Evolutionary conservation across 768 basidiomycete genomes (phyloP).

Genomic region (Ramaria sp.): DNA sequence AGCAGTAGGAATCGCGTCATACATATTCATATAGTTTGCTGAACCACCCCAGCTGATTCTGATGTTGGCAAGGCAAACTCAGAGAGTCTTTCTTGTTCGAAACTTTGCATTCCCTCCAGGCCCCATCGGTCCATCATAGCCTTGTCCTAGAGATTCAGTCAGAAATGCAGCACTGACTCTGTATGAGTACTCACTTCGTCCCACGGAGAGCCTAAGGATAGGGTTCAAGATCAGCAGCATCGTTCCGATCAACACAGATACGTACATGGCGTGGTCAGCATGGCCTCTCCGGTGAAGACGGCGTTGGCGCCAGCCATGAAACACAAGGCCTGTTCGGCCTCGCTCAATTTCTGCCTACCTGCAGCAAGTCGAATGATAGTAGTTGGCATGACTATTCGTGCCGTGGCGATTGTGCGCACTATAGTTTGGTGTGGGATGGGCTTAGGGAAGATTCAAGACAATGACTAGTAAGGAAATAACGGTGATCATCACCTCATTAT

Average conservation of each 20-base stretch:
- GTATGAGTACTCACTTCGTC: conserved; percentile 50
- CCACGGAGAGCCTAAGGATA: conserved; percentile 71
- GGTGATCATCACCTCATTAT: conserved; percentile 56
- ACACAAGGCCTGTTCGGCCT: conserved; percentile 93
- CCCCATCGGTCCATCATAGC: conserved; percentile 93
- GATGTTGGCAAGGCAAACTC: not conserved
- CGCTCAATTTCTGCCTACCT: conserved; percentile 78
- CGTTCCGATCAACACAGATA: conserved; percentile 12
- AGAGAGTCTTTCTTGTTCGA: conserved; percentile 54
- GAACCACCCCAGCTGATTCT: not conserved
- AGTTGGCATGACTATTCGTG: conserved; percentile 79
- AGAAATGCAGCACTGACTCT: not conserved
- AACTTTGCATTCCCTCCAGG: conserved; percentile 81
- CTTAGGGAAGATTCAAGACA: conserved; percentile 26
- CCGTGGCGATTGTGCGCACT: conserved; percentile 89
- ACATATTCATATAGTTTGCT: not conserved
- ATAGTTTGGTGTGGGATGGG: conserved; percentile 74
- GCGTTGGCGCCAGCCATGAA: conserved; percentile 99
- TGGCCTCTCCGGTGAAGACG: conserved; percentile 95
- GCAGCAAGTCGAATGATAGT: conserved; percentile 96
- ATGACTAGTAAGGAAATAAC: not conserved
- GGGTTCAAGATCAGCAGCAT: conserved; percentile 1
- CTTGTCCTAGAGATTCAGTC: conserved; percentile 51
- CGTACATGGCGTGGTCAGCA: conserved; percentile 95
- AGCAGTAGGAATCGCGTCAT: not conserved